Conservation (phyloP, 257 asterid genomes). For the Lithospermum erythrorhizon region DNA sequence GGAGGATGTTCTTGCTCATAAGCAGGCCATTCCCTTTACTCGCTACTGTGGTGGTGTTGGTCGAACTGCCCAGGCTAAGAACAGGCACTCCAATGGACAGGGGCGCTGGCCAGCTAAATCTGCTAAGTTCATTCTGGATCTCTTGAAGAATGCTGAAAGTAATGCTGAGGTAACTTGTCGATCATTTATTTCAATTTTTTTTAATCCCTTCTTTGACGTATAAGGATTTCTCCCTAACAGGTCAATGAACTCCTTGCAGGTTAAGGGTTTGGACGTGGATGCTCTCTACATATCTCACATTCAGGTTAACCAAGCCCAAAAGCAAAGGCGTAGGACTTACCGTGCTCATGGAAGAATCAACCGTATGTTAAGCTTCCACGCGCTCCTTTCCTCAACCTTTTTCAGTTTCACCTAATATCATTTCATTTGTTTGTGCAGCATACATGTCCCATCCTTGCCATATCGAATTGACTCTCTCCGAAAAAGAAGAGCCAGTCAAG, state of each 20-base stretch:
- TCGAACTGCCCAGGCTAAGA: slow-evolving; percentile 63
- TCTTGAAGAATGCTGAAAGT: slow-evolving; percentile 66
- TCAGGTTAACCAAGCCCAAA: no score
- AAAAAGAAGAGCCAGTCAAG: slow-evolving; percentile 59
- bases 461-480: slow-evolving; percentile 53
- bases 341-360: no score
- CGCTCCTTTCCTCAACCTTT: no score
- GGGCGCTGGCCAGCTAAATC: slow-evolving; percentile 76
- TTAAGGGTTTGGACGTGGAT: no score
- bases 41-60: slow-evolving; percentile 73
- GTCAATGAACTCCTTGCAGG: no score
- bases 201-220: background rate
- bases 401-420: background rate
- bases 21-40: slow-evolving; percentile 70
- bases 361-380: no score
- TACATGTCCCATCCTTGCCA: slow-evolving; percentile 78
- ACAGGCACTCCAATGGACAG: slow-evolving; percentile 63
- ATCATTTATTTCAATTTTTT: background rate
- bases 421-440: slow-evolving; percentile 15
- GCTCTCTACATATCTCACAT: no score
- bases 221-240: background rate
- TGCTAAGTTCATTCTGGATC: slow-evolving; percentile 53
- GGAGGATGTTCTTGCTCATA: slow-evolving; percentile 59
- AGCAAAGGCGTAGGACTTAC: no score
- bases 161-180: slow-evolving; percentile 45